Evolutionary conservation across 2,329 filamentous ascomycete genomes (phyloP), one percentile per base, ranked within the genome.

Genomic region (Penicillium sp.): DNA sequence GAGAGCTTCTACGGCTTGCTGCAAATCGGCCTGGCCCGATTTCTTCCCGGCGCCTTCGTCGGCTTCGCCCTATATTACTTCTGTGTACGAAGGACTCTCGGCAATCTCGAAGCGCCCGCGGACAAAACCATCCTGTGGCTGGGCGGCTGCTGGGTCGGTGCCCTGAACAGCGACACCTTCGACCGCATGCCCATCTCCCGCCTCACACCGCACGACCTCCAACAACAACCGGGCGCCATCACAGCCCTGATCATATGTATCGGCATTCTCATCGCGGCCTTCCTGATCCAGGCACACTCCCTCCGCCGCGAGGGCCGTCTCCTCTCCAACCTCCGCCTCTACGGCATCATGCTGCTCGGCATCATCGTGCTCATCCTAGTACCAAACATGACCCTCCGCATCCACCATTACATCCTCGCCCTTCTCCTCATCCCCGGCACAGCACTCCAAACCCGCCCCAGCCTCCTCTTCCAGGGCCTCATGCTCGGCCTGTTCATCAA

Each of bases 61-160:
- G 84, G 82, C 59, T 83, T 81, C 62, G 81, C 79, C 20, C 79
- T 86, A 4, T 87, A 86, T 73, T 77, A 78, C 51, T 86, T 82
- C 70, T 83, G 81, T 51, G 77, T 85, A 5, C 74, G 76, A 4
- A 78, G 80, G 25, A 81, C 80, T 1, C 75, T 86, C 2, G 73
- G 72, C 2, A 76, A 78, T 20, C 75, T 88, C 1, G 79, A 80
- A 4, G 85, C 85, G 5, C 84, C 86, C 63, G 68, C 85, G 52
- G 85, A 88, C 63, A 87, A 86, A 71, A 86, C 84, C 0, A 66
- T 87, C 22, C 77, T 88, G 22, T 88, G 85, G 85, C 77, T 88
- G 0, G 84, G 85, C 0, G 78, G 81, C 11, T 84, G 82, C 62
- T 88, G 85, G 85, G 78, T 87, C 3, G 85, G 84, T 15, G 84